phyloP scores from a whole-genome alignment of 208 protist genomes.

The Leishmania major region DNA sequence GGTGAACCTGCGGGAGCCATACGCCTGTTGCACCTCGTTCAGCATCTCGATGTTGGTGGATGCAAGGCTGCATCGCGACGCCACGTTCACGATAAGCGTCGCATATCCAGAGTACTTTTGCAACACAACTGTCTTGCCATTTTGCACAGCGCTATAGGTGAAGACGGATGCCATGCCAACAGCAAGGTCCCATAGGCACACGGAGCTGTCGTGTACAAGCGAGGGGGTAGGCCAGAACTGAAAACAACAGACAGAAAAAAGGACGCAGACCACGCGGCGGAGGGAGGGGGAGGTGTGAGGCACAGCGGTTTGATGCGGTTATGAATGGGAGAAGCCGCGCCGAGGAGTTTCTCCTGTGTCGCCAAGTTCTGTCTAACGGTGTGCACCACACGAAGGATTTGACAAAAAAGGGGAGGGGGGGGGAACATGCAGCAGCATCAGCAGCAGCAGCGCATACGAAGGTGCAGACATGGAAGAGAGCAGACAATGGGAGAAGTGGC shows the following conservation, averaged over 20 bases:
- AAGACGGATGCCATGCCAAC: slow-evolving; percentile 26
- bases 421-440: neutral
- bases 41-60: slow-evolving; percentile 46
- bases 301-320: neutral
- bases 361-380: neutral
- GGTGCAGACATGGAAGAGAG: slow-evolving; percentile 1
- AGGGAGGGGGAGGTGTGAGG: neutral
- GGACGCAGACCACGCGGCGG: neutral
- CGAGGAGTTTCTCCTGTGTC: neutral
- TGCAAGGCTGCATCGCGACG: slow-evolving; percentile 65
- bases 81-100: slow-evolving; percentile 67
- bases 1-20: slow-evolving; percentile 33
- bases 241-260: neutral
- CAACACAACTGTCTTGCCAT: slow-evolving; percentile 43
- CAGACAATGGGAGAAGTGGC: neutral
- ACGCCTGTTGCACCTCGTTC: slow-evolving; percentile 46
- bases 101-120: slow-evolving; percentile 47
- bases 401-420: neutral
- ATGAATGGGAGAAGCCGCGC: neutral
- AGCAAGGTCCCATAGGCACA: neutral
- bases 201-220: neutral
- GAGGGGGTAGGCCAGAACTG: neutral
- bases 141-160: slow-evolving; percentile 31
- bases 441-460: neutral
- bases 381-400: neutral